Evolutionary conservation across 2,329 filamentous ascomycete genomes (phyloP).

Genomic region (Exophiala mesophila): DNA sequence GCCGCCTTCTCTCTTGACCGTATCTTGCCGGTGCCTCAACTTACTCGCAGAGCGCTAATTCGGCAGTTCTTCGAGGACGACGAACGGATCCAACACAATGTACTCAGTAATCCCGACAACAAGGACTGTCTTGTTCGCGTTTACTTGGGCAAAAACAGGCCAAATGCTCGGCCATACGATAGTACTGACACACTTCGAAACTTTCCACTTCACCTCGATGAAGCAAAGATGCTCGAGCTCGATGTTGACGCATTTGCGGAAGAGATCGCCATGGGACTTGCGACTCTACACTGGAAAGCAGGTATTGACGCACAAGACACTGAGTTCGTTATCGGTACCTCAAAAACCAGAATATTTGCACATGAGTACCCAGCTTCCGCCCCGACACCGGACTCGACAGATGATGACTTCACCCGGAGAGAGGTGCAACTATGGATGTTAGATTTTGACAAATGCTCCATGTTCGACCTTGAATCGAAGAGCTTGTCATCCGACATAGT

Average conservation of each 20-base stretch:
- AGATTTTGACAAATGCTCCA: constrained; percentile 13
- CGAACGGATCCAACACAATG: constrained; percentile 1
- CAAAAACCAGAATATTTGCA: constrained; percentile 2
- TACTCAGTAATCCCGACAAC: constrained; percentile 7
- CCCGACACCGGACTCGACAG: constrained; percentile 3
- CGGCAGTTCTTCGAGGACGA: constrained; percentile 6
- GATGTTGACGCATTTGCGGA: constrained; percentile 13
- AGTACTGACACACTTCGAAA: constrained; percentile 13
- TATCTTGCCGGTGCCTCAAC: constrained; percentile 9
- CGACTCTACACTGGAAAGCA: constrained; percentile 19
- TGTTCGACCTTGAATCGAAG: constrained; percentile 4
- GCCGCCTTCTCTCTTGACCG: constrained; percentile 13
- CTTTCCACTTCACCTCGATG: constrained; percentile 17
- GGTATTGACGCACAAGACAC: constrained; percentile 14
- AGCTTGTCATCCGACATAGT: background rate
- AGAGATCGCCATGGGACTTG: constrained; percentile 20
- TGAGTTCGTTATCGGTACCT: constrained; percentile 20
- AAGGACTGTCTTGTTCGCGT: constrained; percentile 13
- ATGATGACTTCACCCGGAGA: constrained; percentile 4
- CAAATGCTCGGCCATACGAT: constrained; percentile 5
- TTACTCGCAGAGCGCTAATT: constrained; percentile 4
- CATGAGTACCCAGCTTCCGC: background rate
- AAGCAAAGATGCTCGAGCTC: constrained; percentile 10
- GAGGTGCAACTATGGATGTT: constrained; percentile 19
- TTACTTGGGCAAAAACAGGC: constrained; percentile 12